phyloP scores from a whole-genome alignment of 176 grass and related monocot species.

The Phragmites australis region DNA sequence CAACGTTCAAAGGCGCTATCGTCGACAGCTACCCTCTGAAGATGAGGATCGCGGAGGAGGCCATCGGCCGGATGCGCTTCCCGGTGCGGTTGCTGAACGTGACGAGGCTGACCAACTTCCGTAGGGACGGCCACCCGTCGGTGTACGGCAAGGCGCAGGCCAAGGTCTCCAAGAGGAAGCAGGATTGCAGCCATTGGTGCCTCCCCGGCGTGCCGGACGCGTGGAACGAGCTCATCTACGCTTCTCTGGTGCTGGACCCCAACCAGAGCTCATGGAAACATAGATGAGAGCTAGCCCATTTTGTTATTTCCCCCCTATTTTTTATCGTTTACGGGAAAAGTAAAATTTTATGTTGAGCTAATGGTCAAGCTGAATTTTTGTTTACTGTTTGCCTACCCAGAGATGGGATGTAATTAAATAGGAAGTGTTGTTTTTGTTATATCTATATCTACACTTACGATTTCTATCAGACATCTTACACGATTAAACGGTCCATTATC shows the following conservation, averaged over 20 bases:
- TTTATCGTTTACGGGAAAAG: not conserved
- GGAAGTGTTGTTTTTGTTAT: not conserved
- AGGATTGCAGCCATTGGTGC: conserved; percentile 97
- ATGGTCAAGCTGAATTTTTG: not conserved
- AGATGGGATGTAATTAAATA: not conserved
- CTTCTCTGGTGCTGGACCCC: conserved; percentile 49
- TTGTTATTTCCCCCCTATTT: not conserved
- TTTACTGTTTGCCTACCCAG: not conserved
- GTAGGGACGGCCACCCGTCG: conserved; percentile 80
- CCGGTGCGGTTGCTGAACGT: conserved; percentile 77
- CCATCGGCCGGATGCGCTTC: conserved; percentile 60
- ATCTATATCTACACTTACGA: too few relatives aligned
- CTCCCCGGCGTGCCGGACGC: conserved; percentile 86
- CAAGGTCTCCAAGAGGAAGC: conserved; percentile 71
- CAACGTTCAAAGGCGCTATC: conserved; percentile 51
- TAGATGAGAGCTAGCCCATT: not conserved
- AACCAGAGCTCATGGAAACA: conserved; percentile 1
- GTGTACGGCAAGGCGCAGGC: conserved; percentile 50
- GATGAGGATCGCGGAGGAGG: conserved; percentile 79
- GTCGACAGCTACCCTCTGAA: conserved; percentile 71
- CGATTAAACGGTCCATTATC: too few relatives aligned
- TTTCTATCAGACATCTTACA: too few relatives aligned
- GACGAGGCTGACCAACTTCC: conserved; percentile 79
- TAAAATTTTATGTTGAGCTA: not conserved
- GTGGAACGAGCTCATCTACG: conserved; percentile 95